Evolutionary conservation across 108 stramenopile species (phyloP), one percentile per base, ranked within the genome.

Genomic region (Pseudonitzschia pungens): DNA sequence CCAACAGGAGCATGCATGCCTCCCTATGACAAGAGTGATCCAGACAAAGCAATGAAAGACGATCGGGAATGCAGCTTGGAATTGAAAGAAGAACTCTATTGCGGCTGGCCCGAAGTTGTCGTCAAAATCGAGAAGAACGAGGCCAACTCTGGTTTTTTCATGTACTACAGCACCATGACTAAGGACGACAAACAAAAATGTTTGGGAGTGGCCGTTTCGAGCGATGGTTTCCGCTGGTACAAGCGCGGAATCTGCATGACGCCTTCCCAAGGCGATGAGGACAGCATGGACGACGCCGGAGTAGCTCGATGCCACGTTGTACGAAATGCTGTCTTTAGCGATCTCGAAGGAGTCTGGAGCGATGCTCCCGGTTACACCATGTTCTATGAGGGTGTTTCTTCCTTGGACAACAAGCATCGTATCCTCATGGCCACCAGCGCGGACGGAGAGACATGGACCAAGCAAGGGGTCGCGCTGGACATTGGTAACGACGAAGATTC

Each of bases 121-220:
- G 88, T 90, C 20, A 79, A 84, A 60, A 71, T 84, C 1, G 68
- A 77, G 26, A 42, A 70, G 1, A 84, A 86, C 36, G 50, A 69
- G 0, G 79, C 72, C 16, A 72, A 75, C 24, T 70, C 79, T 27
- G 89, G 84, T 41, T 97, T 97, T 71, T 84, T 87, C 77, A 97
- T 97, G 96, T 97, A 92, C 73, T 95, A 97, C 83, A 91, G 91
- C 70, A 91, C 92, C 66, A 93, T 97, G 90, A 68, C 81, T 21
- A 91, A 91, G 53, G 84, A 83, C 48, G 78, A 68, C 11, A 94
- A 95, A 68, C 87, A 83, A 65, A 94, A 94, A 74, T 87, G 77
- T 44, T 86, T 97, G 62, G 92, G 84, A 15, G 70, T 69, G 45
- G 96, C 96, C 10, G 82, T 84, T 24, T 93, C 92, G 1, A 72